A percentile compares a stretch with the other conserved stretches of the same genome.
These are phyloP conservation scores for Myriangium duriaei DNA, from an alignment of 2,329 filamentous ascomycete species.

Conservation along the genomic window DNA sequence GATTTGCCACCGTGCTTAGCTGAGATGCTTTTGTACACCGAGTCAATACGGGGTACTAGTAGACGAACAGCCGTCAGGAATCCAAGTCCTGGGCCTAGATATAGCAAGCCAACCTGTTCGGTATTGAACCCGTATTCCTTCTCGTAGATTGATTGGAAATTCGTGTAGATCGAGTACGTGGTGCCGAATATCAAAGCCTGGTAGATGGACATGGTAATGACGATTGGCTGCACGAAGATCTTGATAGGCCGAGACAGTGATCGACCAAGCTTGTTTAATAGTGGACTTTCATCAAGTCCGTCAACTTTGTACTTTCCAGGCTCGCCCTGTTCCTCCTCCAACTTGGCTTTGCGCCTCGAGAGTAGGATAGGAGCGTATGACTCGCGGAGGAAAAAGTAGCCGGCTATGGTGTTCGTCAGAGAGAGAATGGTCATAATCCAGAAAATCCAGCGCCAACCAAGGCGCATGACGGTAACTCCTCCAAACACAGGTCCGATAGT, in stretches of 20 bases:
- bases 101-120: slow-evolving; percentile 34
- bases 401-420: slow-evolving; percentile 28
- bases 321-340: slow-evolving; percentile 25
- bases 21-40: slow-evolving; percentile 33
- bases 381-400: slow-evolving; percentile 33
- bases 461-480: slow-evolving; percentile 31
- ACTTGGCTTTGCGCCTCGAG: slow-evolving; percentile 21
- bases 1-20: slow-evolving; percentile 28
- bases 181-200: slow-evolving; percentile 37
- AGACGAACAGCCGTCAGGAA: slow-evolving; percentile 34
- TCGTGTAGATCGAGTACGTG: slow-evolving; percentile 36
- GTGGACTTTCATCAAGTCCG: slow-evolving; percentile 29
- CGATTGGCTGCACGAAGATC: slow-evolving; percentile 35
- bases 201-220: slow-evolving; percentile 33
- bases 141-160: slow-evolving; percentile 35
- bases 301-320: slow-evolving; percentile 30
- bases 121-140: slow-evolving; percentile 33
- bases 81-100: slow-evolving; percentile 32
- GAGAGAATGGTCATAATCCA: slow-evolving; percentile 35
- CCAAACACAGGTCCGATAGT: slow-evolving; percentile 32
- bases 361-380: slow-evolving; percentile 33
- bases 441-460: slow-evolving; percentile 38
- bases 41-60: slow-evolving; percentile 35
- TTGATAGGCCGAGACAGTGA: slow-evolving; percentile 29
- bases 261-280: slow-evolving; percentile 24